Percentiles rank a stretch among this genome's conserved stretches.
phyloP scores from a whole-genome alignment of 23 red algal genomes.

The Agarophyton chilense region DNA sequence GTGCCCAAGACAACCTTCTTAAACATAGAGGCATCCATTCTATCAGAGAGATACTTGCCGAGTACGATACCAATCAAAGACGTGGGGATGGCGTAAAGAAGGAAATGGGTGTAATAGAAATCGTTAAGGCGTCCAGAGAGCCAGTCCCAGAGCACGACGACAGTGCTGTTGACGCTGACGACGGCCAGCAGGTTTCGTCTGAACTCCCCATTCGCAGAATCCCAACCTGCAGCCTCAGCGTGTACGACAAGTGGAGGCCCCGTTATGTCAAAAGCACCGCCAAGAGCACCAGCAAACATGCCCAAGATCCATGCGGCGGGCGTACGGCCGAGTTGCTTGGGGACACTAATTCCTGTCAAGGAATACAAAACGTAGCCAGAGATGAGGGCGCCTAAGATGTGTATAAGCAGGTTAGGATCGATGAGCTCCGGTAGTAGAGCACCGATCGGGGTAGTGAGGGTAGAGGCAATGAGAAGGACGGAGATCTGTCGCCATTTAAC shows the following conservation, averaged over 20 bases:
- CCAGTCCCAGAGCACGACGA: constrained; percentile 67
- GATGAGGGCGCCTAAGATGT: constrained; percentile 69
- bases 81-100: constrained; percentile 63
- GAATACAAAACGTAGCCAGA: constrained; percentile 71
- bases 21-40: constrained; percentile 70
- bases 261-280: constrained; percentile 83
- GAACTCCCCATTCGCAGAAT: constrained; percentile 66
- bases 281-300: constrained; percentile 64
- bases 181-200: constrained; percentile 65
- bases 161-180: constrained; percentile 58
- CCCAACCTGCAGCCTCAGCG: constrained; percentile 67
- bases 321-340: constrained; percentile 45
- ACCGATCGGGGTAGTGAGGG: constrained; percentile 67
- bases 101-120: constrained; percentile 73
- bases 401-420: constrained; percentile 53
- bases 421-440: constrained; percentile 63
- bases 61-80: constrained; percentile 37
- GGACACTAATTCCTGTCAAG: constrained; percentile 51
- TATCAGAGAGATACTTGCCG: constrained; percentile 48
- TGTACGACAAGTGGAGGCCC: constrained; percentile 75
- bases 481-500: constrained; percentile 61
- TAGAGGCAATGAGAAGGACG: constrained; percentile 56
- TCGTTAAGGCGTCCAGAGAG: constrained; percentile 70
- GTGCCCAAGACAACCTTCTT: constrained; percentile 70
- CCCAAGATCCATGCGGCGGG: constrained; percentile 61